Conservation (phyloP, 805 yeast species). For the Tetrapisispora nanseiensis region DNA sequence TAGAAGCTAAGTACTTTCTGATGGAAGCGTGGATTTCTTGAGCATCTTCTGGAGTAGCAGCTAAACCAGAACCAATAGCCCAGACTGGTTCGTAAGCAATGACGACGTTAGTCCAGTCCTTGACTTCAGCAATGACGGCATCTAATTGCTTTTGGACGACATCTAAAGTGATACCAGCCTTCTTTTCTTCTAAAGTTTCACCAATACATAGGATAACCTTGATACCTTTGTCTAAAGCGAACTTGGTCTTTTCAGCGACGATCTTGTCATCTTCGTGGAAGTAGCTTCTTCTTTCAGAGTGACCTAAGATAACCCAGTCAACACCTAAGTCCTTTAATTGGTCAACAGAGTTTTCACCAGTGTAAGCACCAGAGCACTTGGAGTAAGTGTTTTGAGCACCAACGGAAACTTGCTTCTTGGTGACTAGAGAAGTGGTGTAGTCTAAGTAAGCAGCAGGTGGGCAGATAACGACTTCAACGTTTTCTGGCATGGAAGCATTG, state of each 20-base stretch:
- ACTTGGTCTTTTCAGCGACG: constrained; percentile 88
- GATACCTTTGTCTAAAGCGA: constrained; percentile 82
- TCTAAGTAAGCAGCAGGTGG: constrained; percentile 93
- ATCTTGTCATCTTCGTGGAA: constrained; percentile 84
- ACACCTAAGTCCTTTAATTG: constrained; percentile 88
- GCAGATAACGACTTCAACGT: constrained; percentile 88
- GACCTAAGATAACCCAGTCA: constrained; percentile 92
- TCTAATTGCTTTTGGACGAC: constrained; percentile 84
- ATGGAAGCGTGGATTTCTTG: constrained; percentile 87
- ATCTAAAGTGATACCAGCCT: constrained; percentile 74
- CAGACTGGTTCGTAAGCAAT: constrained; percentile 99
- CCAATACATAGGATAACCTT: constrained; percentile 95
- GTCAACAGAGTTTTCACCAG: constrained; percentile 90
- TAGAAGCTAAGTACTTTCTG: constrained; percentile 69
- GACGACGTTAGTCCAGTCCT: constrained; percentile 87
- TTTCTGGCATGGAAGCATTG: constrained; percentile 59
- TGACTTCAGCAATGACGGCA: constrained; percentile 72
- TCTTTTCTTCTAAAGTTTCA: constrained; percentile 92
- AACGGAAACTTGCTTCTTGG: constrained; percentile 62
- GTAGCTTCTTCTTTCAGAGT: constrained; percentile 96
- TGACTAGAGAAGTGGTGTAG: constrained; percentile 59
- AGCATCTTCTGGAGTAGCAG: constrained; percentile 97
- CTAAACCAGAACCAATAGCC: constrained; percentile 99
- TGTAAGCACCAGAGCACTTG: constrained; percentile 91
- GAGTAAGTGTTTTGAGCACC: constrained; percentile 87